Evolutionary conservation across 1,139 yeast genomes (phyloP).

Genomic region (Scheffersomyces quercinus): DNA sequence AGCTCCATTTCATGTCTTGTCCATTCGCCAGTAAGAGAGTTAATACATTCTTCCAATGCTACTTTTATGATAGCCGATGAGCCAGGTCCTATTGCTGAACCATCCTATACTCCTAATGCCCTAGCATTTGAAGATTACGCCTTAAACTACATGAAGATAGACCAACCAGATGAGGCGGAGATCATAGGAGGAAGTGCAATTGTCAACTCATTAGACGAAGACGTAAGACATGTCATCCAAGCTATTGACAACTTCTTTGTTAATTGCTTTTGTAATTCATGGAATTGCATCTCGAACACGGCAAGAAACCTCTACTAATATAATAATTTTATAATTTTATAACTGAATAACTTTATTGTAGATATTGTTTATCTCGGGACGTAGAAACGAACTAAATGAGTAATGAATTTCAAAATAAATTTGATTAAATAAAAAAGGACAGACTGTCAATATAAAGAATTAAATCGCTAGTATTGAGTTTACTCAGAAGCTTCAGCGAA

Average conservation of each 20-base stretch:
- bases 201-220: conserved; percentile 19
- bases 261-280: conserved; percentile 10
- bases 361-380: neutral
- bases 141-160: conserved; percentile 16
- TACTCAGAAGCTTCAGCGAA: conserved; percentile 95
- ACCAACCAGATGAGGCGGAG: conserved; percentile 7
- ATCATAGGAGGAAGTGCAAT: conserved; percentile 11
- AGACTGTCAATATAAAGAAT: neutral
- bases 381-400: neutral
- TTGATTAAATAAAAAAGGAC: neutral
- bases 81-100: neutral
- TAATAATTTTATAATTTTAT: neutral
- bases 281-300: neutral
- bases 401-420: neutral
- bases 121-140: conserved; percentile 24
- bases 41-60: too few species aligned
- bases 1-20: neutral
- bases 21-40: neutral
- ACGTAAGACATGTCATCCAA: conserved; percentile 16
- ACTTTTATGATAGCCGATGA: too few species aligned
- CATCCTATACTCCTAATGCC: conserved; percentile 26
- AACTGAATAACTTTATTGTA: neutral
- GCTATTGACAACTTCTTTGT: conserved; percentile 20
- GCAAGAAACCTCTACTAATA: neutral
- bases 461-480: conserved; percentile 8